These are phyloP conservation scores for Fusarium abutilonis DNA, from an alignment of 2,329 filamentous ascomycete genomes.

Conservation along the genomic window DNA sequence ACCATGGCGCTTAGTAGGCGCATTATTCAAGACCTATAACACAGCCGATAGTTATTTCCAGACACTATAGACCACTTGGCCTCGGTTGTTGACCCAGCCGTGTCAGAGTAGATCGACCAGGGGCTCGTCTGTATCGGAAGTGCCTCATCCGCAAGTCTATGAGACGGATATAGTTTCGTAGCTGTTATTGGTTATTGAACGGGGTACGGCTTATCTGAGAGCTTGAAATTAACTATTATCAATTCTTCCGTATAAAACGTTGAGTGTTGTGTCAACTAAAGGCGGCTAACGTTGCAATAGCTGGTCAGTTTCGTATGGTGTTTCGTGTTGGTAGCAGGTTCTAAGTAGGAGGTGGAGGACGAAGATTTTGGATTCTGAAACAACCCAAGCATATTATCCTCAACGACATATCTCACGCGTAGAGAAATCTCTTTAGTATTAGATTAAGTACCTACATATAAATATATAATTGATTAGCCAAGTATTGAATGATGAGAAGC, in stretches of 20 bases:
- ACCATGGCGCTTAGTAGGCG: constrained; percentile 27
- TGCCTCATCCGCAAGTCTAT: constrained; percentile 35
- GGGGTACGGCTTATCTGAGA: background rate
- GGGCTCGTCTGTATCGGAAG: constrained; percentile 33
- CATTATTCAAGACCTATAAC: constrained; percentile 17
- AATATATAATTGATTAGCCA: too few relatives aligned
- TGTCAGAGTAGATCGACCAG: constrained; percentile 19
- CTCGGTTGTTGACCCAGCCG: constrained; percentile 27
- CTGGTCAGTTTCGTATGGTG: constrained; percentile 9
- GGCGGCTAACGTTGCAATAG: background rate
- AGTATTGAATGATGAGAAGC: too few relatives aligned
- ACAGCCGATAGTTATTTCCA: constrained; percentile 4
- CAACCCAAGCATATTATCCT: background rate
- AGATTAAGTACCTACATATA: too few relatives aligned
- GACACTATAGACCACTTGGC: constrained; percentile 3
- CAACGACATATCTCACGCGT: background rate
- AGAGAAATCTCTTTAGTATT: background rate
- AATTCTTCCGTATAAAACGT: background rate
- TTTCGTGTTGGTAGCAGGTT: constrained; percentile 37
- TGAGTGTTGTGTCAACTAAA: background rate
- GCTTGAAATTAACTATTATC: constrained; percentile 9
- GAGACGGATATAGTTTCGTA: constrained; percentile 40
- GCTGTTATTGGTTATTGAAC: constrained; percentile 8
- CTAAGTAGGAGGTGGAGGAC: background rate
- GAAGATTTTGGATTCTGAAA: constrained; percentile 3